Conservation (phyloP, 1,139 yeast genomes). For the Magnusiomyces ingens region DNA sequence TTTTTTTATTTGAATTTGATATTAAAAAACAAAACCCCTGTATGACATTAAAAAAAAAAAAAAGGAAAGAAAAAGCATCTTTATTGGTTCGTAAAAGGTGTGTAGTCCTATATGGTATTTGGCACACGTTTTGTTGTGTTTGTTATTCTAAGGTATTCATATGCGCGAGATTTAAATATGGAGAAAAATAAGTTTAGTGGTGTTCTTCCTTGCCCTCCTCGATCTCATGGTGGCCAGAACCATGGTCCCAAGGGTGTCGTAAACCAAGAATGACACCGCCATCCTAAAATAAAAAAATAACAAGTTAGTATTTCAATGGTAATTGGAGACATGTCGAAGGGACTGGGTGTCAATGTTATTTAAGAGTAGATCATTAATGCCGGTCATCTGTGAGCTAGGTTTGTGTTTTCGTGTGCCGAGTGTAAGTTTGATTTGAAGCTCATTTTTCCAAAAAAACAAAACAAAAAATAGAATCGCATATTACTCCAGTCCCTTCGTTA, state of each 20-base stretch:
- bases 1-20: not conserved
- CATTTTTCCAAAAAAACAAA: too few species aligned
- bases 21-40: not conserved
- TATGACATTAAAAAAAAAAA: not conserved
- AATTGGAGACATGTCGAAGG: not conserved
- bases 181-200: not conserved
- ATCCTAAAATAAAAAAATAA: constrained; percentile 23
- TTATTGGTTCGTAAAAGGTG: too few species aligned
- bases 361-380: not conserved
- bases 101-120: too few species aligned
- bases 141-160: too few species aligned
- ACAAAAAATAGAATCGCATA: too few species aligned
- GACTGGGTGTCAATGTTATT: not conserved
- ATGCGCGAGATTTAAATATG: too few species aligned
- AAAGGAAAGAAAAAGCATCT: too few species aligned
- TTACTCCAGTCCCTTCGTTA: too few species aligned
- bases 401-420: too few species aligned
- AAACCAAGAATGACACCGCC: constrained; percentile 38
- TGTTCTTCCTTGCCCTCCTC: constrained; percentile 12
- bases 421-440: too few species aligned
- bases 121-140: too few species aligned
- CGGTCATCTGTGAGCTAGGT: constrained; percentile 6
- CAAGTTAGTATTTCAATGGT: not conserved
- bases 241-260: constrained; percentile 40
- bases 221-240: constrained; percentile 22